Evolutionary conservation across 2,329 filamentous ascomycete species (phyloP), one percentile per base, ranked within the genome.

Genomic region (Hypoxylon sp.): DNA sequence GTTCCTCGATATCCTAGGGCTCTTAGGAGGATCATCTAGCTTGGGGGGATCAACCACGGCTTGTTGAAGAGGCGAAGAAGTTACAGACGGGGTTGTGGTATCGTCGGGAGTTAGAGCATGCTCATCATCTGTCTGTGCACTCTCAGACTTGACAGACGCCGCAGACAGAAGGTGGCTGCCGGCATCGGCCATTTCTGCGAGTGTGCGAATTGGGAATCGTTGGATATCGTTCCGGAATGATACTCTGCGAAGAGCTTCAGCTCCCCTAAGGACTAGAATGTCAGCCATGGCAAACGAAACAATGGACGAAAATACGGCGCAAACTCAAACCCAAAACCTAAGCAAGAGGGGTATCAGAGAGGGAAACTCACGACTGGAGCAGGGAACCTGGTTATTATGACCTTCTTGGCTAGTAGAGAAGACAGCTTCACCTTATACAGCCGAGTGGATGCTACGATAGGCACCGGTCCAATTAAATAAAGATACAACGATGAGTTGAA

Each of bases 1-100:
- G 61, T 92, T 91, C 66, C 94, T 89, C 6, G 94, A 97, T 52
- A 94, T 82, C 70, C 84, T 76, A 54, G 89, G 83, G 76, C 85
- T 90, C 47, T 79, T 84, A 58, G 80, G 77, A 13, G 78, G 81
- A 31, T 83, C 84, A 39, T 80, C 83, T n/a, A 87, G 74, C n/a
- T 82, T 81, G 59, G 85, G 85, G 6, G 88, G 86, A 65, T 87
- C 86, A 47, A 79, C 78, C 33, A 82, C 75, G 62, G 79, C 79
- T 58, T 81, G 78, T 39, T 86, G 83, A 53, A 81, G 76, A 35
- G 83, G 79, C 6, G 85, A 83, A 39, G 81, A 81, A 70, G 78
- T 76, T 22, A 81, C 77, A 48, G 83, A 84, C 22, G 83, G 79
- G 11, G 79, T 77, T 39, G 76, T 79, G 60, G 80, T 82, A 33